Evolutionary conservation across 768 basidiomycete species (phyloP).

Genomic region (Omphalotus guepiniiformis): DNA sequence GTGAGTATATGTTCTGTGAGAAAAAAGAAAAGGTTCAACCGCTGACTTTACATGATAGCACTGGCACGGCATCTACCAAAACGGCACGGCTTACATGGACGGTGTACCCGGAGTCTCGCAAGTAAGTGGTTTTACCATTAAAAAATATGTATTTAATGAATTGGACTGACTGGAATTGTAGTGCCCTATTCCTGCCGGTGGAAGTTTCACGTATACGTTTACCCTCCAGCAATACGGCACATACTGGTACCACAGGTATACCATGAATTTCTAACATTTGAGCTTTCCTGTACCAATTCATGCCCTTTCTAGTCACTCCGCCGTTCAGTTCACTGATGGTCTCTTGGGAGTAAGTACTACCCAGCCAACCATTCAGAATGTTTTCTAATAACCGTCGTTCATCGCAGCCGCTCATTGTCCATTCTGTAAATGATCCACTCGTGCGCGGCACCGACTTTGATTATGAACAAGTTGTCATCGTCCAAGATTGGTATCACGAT

Average conservation of each 20-base stretch:
- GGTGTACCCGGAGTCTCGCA: background rate
- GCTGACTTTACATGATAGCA: background rate
- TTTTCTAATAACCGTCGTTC: background rate
- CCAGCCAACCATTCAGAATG: background rate
- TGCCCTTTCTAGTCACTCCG: too few relatives aligned
- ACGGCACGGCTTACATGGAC: background rate
- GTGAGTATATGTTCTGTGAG: background rate
- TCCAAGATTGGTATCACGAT: constrained; percentile 1
- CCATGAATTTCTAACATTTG: too few relatives aligned
- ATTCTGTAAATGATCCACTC: background rate
- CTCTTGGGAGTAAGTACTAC: constrained; percentile 5
- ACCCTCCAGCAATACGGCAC: constrained; percentile 3
- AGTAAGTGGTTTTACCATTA: too few relatives aligned
- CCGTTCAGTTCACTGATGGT: constrained; percentile 14
- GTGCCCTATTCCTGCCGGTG: background rate
- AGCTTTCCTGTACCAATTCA: too few relatives aligned
- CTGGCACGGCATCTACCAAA: background rate
- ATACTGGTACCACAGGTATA: constrained; percentile 18
- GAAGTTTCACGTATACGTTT: constrained; percentile 8
- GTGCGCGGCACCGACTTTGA: constrained; percentile 1
- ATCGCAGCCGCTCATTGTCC: background rate
- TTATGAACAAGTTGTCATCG: background rate
- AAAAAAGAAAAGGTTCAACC: background rate
- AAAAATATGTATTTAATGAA: too few relatives aligned
- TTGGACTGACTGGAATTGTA: too few relatives aligned